Evolutionary conservation across 257 asterid genomes (phyloP).

Genomic region (Coffea eugenioides): DNA sequence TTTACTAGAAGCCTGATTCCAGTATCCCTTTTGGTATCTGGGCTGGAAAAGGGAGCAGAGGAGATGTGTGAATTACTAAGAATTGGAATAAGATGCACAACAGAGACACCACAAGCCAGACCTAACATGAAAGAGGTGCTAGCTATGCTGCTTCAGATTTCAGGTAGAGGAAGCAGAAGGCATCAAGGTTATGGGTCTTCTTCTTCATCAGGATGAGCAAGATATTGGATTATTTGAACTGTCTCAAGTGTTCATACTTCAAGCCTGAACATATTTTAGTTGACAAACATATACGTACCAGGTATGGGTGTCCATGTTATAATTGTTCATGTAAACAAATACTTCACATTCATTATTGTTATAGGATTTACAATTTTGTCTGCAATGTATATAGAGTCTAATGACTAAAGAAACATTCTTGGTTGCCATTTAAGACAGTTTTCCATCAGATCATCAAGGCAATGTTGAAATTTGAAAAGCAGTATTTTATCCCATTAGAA

Average conservation of each 20-base stretch:
- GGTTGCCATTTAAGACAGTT: neutral
- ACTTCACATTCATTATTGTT: slow-evolving; percentile 5
- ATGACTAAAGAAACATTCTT: neutral
- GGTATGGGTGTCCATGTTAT: neutral
- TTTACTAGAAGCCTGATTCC: slow-evolving; percentile 36
- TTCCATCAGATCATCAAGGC: neutral
- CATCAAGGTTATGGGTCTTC: slow-evolving; percentile 29
- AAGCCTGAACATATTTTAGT: neutral
- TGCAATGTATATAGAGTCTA: neutral
- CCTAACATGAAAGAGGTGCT: slow-evolving; percentile 92
- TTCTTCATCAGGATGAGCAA: slow-evolving; percentile 24
- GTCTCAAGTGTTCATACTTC: neutral
- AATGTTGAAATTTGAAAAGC: neutral
- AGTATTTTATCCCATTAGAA: neutral
- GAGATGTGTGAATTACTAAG: slow-evolving; percentile 69
- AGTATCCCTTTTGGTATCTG: slow-evolving; percentile 58
- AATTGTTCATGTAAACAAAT: slow-evolving; percentile 1
- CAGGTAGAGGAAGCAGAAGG: slow-evolving; percentile 35
- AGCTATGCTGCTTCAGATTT: slow-evolving; percentile 63
- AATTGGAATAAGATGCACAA: slow-evolving; percentile 76
- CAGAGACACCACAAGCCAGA: slow-evolving; percentile 65
- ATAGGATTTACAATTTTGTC: slow-evolving; percentile 9
- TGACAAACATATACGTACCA: neutral
- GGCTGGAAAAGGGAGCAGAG: slow-evolving; percentile 67
- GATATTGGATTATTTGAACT: neutral